Conservation (phyloP, 1,139 yeast species). For the Candida buenavistaensis region DNA sequence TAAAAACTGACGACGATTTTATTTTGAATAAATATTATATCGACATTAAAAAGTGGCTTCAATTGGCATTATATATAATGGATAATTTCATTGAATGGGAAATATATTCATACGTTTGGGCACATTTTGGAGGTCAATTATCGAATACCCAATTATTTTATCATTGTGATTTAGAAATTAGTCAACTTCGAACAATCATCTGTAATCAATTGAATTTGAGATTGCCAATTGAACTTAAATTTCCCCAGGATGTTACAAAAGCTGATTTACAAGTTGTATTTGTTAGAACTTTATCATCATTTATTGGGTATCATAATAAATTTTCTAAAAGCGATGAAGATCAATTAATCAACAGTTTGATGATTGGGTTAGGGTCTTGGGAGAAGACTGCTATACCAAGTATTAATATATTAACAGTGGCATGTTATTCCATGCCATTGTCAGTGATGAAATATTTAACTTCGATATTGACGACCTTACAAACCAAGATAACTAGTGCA, state of each 20-base stretch:
- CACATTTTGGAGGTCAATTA: conserved; percentile 73
- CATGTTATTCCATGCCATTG: conserved; percentile 78
- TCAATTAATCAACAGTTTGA: conserved; percentile 62
- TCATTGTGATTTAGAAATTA: conserved; percentile 44
- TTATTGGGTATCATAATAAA: conserved; percentile 63
- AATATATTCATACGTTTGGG: conserved; percentile 62
- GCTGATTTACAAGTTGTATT: conserved; percentile 69
- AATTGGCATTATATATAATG: conserved; percentile 49
- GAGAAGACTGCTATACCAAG: conserved; percentile 79
- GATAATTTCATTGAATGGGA: conserved; percentile 70
- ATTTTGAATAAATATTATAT: conserved; percentile 22
- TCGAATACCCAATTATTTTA: conserved; percentile 59
- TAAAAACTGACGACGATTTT: conserved; percentile 3
- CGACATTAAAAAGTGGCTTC: conserved; percentile 55
- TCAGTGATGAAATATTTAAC: conserved; percentile 70
- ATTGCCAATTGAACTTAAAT: conserved; percentile 42
- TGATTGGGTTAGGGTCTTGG: conserved; percentile 70
- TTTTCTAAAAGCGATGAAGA: conserved; percentile 69
- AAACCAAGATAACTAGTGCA: conserved; percentile 70
- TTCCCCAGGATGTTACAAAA: conserved; percentile 48
- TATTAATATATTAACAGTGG: conserved; percentile 70
- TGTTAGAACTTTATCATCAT: conserved; percentile 63
- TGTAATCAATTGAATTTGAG: conserved; percentile 62
- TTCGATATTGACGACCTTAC: conserved; percentile 65
- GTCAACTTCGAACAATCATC: conserved; percentile 46